These are phyloP conservation scores for Magnaporthiopsis rhizophila DNA, from an alignment of 2,329 filamentous ascomycete species.

Conservation along the genomic window DNA sequence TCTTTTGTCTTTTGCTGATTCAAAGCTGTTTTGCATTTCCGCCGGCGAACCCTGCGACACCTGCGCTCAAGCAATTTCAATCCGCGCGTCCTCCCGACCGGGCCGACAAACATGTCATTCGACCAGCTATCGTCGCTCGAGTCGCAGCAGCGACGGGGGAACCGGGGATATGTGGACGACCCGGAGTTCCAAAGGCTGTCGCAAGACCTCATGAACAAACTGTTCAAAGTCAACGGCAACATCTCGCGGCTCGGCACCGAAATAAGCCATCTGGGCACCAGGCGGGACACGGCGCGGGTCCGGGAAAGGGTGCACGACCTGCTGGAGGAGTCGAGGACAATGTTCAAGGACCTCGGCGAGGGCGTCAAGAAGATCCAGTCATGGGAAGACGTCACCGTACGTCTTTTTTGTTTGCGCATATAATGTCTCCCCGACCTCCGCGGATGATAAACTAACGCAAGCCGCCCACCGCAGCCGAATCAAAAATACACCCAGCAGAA, in stretches of 20 bases:
- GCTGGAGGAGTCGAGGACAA: constrained; percentile 75
- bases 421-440: too few relatives aligned
- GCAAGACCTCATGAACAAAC: constrained; percentile 73
- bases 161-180: constrained; percentile 73
- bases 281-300: constrained; percentile 82
- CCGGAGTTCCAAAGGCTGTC: constrained; percentile 84
- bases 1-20: neutral
- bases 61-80: neutral
- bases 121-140: constrained; percentile 80
- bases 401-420: constrained; percentile 18
- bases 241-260: constrained; percentile 80
- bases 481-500: constrained; percentile 97
- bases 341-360: constrained; percentile 88
- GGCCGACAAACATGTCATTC: constrained; percentile 65
- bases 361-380: constrained; percentile 86
- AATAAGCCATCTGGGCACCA: constrained; percentile 77
- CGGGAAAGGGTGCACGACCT: constrained; percentile 84
- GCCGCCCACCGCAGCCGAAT: constrained; percentile 54
- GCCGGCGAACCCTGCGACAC: neutral
- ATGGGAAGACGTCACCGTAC: constrained; percentile 76
- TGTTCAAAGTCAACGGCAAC: constrained; percentile 83
- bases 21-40: neutral
- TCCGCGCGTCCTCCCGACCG: neutral
- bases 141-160: constrained; percentile 47
- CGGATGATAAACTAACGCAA: neutral